Percentiles rank a stretch among this genome's conserved stretches.
Evolutionary conservation across 2,329 filamentous ascomycete species (phyloP).

Genomic region (Dryadomyces quercivorus): DNA sequence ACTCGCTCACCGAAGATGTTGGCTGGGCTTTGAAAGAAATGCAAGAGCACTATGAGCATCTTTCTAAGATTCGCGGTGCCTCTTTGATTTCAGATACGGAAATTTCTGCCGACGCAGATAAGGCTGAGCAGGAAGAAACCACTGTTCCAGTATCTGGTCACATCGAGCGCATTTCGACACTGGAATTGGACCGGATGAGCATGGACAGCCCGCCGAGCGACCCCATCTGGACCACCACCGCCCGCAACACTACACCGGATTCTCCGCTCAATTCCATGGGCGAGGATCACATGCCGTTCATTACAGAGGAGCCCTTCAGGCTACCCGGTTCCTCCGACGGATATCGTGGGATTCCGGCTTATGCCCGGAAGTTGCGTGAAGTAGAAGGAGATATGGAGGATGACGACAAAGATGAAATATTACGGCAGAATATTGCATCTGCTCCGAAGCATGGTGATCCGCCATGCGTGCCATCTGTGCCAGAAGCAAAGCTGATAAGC

Average conservation of each 20-base stretch:
- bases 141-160: background rate
- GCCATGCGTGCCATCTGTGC: conserved; percentile 20
- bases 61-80: conserved; percentile 31
- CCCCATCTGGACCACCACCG: conserved; percentile 20
- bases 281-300: conserved; percentile 19
- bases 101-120: background rate
- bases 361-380: conserved; percentile 9
- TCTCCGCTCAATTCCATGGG: conserved; percentile 17
- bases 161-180: conserved; percentile 23
- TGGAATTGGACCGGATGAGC: conserved; percentile 21
- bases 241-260: conserved; percentile 12
- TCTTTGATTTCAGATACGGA: background rate
- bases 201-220: conserved; percentile 23
- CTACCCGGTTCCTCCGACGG: conserved; percentile 2
- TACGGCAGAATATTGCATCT: conserved; percentile 4
- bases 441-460: conserved; percentile 18
- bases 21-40: conserved; percentile 71
- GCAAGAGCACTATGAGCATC: conserved; percentile 61
- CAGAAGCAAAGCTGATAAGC: conserved; percentile 16
- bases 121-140: background rate
- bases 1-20: conserved; percentile 49
- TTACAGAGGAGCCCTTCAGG: conserved; percentile 16
- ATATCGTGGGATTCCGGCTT: conserved; percentile 9
- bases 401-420: conserved; percentile 12
- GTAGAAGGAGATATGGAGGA: conserved; percentile 10